Conservation (phyloP, 306 rosid genomes). For the Vicia villosa region DNA sequence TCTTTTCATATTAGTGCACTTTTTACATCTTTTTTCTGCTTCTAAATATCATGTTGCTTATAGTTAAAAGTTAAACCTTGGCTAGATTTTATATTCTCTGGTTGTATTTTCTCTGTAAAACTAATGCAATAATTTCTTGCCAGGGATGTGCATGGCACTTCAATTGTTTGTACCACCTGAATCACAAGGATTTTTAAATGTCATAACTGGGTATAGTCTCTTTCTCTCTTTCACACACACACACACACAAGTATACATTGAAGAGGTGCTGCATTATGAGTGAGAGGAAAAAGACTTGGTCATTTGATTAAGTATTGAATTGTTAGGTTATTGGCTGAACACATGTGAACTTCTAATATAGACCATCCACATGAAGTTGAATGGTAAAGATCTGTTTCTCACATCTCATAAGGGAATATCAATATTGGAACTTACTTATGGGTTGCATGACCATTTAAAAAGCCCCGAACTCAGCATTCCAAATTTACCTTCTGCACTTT, state of each 20-base stretch:
- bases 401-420: background rate
- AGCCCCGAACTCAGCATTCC: background rate
- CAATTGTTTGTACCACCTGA: constrained; percentile 72
- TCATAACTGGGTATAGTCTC: constrained; percentile 70
- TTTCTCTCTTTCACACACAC: background rate
- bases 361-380: background rate
- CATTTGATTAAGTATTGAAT: constrained; percentile 8
- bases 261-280: background rate
- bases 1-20: constrained; percentile 12
- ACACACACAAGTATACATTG: background rate
- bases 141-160: constrained; percentile 98
- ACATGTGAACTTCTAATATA: background rate
- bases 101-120: constrained; percentile 22
- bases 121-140: constrained; percentile 35
- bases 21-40: background rate
- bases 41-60: constrained; percentile 6
- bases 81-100: constrained; percentile 27
- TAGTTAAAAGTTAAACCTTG: background rate
- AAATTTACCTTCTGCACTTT: too few species aligned
- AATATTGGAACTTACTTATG: background rate
- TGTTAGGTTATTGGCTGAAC: background rate
- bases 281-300: background rate
- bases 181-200: constrained; percentile 78
- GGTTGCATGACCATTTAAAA: background rate
- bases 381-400: constrained; percentile 6